Percentiles rank a stretch among this genome's conserved stretches.
Evolutionary conservation across 2,329 filamentous ascomycete species (phyloP).

Genomic region (Dothistroma septosporum): DNA sequence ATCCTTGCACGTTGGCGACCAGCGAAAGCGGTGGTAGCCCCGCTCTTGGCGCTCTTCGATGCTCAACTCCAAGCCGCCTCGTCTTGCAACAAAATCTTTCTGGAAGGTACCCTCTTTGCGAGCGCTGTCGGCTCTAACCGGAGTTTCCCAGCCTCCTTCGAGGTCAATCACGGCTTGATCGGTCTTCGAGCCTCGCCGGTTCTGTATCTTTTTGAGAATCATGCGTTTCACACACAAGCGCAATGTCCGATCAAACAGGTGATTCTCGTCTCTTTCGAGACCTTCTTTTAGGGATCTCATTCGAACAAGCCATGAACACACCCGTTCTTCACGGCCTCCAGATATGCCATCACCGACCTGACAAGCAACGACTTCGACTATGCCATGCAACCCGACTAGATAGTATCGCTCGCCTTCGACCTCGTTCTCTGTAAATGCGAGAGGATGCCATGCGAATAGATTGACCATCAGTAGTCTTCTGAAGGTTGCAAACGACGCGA

Average conservation of each 20-base stretch:
- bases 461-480: background rate
- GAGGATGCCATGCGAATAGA: background rate
- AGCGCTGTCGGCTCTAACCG: conserved; percentile 11
- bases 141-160: conserved; percentile 16
- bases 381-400: background rate
- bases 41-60: conserved; percentile 10
- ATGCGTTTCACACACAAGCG: conserved; percentile 15
- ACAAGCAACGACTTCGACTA: conserved; percentile 27
- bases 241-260: conserved; percentile 29
- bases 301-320: conserved; percentile 29
- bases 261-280: conserved; percentile 26
- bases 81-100: conserved; percentile 15
- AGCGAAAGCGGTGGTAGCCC: conserved; percentile 15
- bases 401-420: conserved; percentile 10
- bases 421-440: conserved; percentile 16
- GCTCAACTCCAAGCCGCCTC: conserved; percentile 18
- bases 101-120: conserved; percentile 14
- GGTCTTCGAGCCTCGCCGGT: background rate
- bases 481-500: conserved; percentile 14
- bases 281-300: conserved; percentile 27
- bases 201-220: conserved; percentile 10
- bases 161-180: conserved; percentile 9
- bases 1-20: conserved; percentile 24
- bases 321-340: conserved; percentile 33
- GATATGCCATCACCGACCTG: conserved; percentile 30